Evolutionary conservation across 2,329 filamentous ascomycete genomes (phyloP).

Genomic region (Trichoderma gracile): DNA sequence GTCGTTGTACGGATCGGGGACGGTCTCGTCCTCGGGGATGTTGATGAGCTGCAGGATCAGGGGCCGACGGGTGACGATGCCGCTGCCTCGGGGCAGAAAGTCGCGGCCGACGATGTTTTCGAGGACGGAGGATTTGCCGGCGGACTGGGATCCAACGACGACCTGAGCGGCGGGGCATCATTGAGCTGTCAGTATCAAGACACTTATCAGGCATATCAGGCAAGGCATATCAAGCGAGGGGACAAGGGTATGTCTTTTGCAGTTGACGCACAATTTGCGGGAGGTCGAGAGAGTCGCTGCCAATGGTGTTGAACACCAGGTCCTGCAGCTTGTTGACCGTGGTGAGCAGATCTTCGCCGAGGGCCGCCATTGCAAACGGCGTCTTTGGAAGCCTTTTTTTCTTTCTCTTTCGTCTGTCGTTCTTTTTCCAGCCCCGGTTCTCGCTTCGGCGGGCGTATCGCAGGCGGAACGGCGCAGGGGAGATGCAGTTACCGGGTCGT

Average conservation of each 20-base stretch:
- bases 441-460: conserved; percentile 10
- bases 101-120: conserved; percentile 98
- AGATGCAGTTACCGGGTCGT: background rate
- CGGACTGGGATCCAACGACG: conserved; percentile 96
- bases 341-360: conserved; percentile 91
- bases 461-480: background rate
- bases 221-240: conserved; percentile 20
- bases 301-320: conserved; percentile 98
- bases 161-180: conserved; percentile 59
- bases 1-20: conserved; percentile 63
- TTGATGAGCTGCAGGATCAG: conserved; percentile 99
- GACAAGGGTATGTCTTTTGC: conserved; percentile 11
- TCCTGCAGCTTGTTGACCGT: conserved; percentile 99
- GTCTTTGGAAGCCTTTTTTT: conserved; percentile 15
- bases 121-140: conserved; percentile 96
- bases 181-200: too few relatives aligned
- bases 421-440: background rate
- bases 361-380: conserved; percentile 71
- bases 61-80: conserved; percentile 91
- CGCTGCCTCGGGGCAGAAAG: conserved; percentile 92
- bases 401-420: background rate
- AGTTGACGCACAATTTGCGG: conserved; percentile 83
- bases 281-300: conserved; percentile 94
- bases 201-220: conserved; percentile 12
- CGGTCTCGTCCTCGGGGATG: conserved; percentile 73